Percentiles rank a stretch among this genome's conserved stretches.
phyloP scores from a whole-genome alignment of 257 asterid species.

The Galeopsis tetrahit region DNA sequence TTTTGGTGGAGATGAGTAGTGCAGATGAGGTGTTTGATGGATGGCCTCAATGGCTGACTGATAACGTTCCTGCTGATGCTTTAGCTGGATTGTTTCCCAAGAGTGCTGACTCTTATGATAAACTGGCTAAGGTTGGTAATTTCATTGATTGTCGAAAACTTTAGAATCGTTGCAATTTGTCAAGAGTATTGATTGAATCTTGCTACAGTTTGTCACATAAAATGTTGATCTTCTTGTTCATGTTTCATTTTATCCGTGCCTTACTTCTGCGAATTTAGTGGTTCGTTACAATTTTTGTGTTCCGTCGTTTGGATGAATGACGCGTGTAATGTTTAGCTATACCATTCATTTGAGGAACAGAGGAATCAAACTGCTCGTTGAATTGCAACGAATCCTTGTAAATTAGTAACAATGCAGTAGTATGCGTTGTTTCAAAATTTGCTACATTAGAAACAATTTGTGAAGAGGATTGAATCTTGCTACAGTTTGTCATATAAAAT shows the following conservation, averaged over 20 bases:
- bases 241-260: neutral
- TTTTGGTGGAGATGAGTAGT: conserved; percentile 41
- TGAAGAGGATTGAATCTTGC: neutral
- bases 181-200: no score
- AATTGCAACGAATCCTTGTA: neutral
- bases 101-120: conserved; percentile 79
- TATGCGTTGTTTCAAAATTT: neutral
- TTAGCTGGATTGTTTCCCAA: conserved; percentile 58
- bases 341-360: no score
- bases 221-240: neutral
- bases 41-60: conserved; percentile 82
- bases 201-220: neutral
- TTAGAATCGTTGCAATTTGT: neutral
- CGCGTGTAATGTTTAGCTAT: no score
- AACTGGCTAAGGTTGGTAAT: conserved; percentile 64
- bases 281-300: no score
- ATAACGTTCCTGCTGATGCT: conserved; percentile 50
- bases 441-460: neutral
- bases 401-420: neutral
- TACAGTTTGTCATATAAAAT: neutral
- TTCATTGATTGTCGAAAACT: neutral
- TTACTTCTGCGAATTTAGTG: neutral
- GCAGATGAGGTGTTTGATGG: conserved; percentile 60
- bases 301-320: no score
- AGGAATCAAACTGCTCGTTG: neutral